Base-by-base conservation (phyloP, 2,329 filamentous ascomycete genomes). In the Arthrobotrys entomopaga region DNA sequence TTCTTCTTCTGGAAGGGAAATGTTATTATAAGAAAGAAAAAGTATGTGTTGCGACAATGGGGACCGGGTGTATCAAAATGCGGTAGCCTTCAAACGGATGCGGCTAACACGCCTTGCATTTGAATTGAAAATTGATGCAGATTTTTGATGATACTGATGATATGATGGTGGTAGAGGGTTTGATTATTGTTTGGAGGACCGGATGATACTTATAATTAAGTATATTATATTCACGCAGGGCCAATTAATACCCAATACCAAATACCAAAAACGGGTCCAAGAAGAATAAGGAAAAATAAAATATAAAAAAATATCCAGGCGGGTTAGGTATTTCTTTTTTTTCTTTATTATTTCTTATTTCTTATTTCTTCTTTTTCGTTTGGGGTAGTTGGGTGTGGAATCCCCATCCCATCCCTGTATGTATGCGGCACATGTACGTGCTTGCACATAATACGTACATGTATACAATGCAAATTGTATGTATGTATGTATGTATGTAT, bases 211-310 rank as follows among this genome's bases (percentile, higher is more conserved):
- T 66, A 65, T 60, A 61, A 56, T 73, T 66, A 73, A 66, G 61
- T 46, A 40, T 72, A 73, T 73, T 61, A 73, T 73, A 73, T 66
- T 66, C 69, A 56, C 69, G 60, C 69, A 66, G 43, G 49, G 46
- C 29, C 29, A 34, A 34, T 34, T n/a, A n/a, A n/a, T n/a, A n/a
- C 7, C 29, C 5, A 34, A 34, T 34, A 34, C 29, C 29, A 34
- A 34, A 29, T 29, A 29, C 26, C 26, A 29, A 34, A 34, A 34
- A 5, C n/a, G n/a, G 29, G 29, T 34, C 29, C 29, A 34, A 2
- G 29, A 2, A 34, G 7, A 34, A 34, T n/a, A n/a, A n/a, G n/a
- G 10, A 29, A 34, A 34, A 34, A 34, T 34, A 34, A 34, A 34
- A 34, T 34, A 34, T 34, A 34, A 34, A 34, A 34, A 34, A 34